These are phyloP conservation scores for Neofusicoccum laricinum DNA, from an alignment of 2,329 filamentous ascomycete genomes.

Conservation along the genomic window DNA sequence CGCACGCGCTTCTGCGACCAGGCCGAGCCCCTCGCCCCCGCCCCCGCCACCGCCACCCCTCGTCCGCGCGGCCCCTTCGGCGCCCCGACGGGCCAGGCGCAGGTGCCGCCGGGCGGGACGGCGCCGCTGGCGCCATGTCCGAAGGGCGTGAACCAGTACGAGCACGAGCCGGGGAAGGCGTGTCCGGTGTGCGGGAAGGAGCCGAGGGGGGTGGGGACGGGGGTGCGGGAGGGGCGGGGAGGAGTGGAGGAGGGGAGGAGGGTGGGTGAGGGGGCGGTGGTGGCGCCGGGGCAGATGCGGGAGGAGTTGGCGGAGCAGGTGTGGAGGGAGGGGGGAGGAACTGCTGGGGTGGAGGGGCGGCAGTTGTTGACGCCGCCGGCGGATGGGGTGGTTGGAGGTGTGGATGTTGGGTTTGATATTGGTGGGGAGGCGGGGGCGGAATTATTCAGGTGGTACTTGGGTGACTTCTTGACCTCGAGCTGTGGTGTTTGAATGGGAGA, in stretches of 20 bases:
- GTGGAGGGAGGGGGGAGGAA: neutral
- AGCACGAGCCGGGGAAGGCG: neutral
- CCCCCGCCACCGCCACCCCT: neutral
- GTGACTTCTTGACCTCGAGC: neutral
- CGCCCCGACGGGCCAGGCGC: too few relatives aligned
- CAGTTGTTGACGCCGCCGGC: neutral
- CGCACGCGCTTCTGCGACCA: conserved; percentile 13
- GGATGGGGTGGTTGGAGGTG: neutral
- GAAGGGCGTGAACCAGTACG: conserved; percentile 6
- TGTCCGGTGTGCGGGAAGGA: conserved; percentile 2
- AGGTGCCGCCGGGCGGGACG: neutral
- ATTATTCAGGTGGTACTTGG: neutral
- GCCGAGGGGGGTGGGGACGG: neutral
- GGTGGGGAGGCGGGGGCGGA: neutral
- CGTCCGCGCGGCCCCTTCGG: neutral
- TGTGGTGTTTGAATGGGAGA: neutral
- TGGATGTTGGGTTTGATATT: neutral
- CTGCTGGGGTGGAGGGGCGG: neutral
- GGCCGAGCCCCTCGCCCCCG: neutral
- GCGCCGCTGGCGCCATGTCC: neutral
- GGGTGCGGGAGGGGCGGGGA: neutral
- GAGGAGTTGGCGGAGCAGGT: neutral
- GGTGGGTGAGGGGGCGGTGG: neutral
- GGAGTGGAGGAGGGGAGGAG: neutral
- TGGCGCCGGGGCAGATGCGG: neutral